Conservation (phyloP, 495 filamentous ascomycete species). For the Neurospora discreta region DNA sequence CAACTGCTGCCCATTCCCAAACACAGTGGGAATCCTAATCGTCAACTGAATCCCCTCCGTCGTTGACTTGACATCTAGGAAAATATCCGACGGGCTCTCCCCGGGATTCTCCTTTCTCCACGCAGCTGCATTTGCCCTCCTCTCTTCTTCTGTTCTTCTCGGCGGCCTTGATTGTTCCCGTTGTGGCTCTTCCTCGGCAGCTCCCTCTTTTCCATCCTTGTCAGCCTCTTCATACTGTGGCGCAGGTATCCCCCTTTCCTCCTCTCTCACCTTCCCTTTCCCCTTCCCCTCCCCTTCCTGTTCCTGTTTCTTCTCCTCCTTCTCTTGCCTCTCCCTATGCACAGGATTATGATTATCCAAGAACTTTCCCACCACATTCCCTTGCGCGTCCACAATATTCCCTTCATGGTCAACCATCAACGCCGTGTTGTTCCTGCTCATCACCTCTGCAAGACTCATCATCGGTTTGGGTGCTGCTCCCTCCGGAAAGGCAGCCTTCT, state of each 20-base stretch:
- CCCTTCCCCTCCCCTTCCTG: not conserved
- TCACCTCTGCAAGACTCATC: constrained; percentile 25
- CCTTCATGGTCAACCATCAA: constrained; percentile 34
- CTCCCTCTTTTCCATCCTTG: not conserved
- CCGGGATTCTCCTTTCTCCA: constrained; percentile 27
- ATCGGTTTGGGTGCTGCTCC: constrained; percentile 1
- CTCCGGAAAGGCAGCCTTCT: not conserved
- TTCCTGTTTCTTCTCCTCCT: not conserved
- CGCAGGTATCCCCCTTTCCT: not conserved
- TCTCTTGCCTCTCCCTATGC: constrained; percentile 5
- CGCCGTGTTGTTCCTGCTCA: constrained; percentile 22
- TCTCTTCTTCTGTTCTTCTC: constrained; percentile 20
- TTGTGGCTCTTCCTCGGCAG: not conserved
- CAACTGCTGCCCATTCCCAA: constrained; percentile 20
- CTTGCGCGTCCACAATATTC: constrained; percentile 33
- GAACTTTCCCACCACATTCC: constrained; percentile 35
- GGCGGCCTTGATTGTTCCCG: constrained; percentile 6
- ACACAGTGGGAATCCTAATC: constrained; percentile 40
- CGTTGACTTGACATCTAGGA: constrained; percentile 41
- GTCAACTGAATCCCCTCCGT: constrained; percentile 40
- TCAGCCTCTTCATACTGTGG: constrained; percentile 7
- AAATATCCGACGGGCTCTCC: constrained; percentile 40
- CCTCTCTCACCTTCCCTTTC: not conserved
- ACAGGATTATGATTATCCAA: constrained; percentile 28
- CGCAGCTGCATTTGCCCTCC: constrained; percentile 26